Percentiles rank a stretch among this genome's conserved stretches.
Evolutionary conservation across 768 basidiomycete species (phyloP).

Genomic region (Mycena belliarum): DNA sequence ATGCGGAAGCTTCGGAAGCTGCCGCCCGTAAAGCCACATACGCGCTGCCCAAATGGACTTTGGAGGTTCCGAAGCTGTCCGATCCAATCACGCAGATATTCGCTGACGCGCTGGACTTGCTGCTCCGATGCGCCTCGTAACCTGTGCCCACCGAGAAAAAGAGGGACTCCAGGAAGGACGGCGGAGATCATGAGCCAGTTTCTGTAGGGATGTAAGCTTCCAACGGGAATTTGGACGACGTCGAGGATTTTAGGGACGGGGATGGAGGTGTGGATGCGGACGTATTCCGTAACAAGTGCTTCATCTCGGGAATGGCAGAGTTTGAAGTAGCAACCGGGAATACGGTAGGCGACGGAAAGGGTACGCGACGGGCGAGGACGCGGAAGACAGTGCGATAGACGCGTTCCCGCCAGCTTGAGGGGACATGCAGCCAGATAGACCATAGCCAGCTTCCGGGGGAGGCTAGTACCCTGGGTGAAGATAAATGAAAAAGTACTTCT

Average conservation of each 20-base stretch:
- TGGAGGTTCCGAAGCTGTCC: conserved; percentile 10
- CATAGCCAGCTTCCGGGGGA: conserved; percentile 3
- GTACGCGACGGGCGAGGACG: not conserved
- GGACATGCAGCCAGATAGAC: conserved; percentile 8
- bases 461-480: not conserved
- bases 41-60: conserved; percentile 9
- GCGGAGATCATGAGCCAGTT: conserved; percentile 22
- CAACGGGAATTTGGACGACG: conserved; percentile 4
- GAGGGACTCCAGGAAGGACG: conserved; percentile 7
- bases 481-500: not conserved
- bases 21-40: conserved; percentile 15
- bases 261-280: conserved; percentile 15
- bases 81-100: conserved; percentile 10
- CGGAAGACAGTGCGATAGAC: conserved; percentile 2
- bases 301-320: conserved; percentile 8
- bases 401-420: conserved; percentile 5
- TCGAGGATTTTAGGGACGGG: conserved; percentile 20
- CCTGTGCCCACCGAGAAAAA: conserved; percentile 1
- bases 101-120: conserved; percentile 1
- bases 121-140: not conserved
- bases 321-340: conserved; percentile 12
- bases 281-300: conserved; percentile 19
- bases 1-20: conserved; percentile 9
- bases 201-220: not conserved
- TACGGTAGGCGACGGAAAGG: conserved; percentile 7